Percentiles rank a stretch among this genome's conserved stretches.
Evolutionary conservation across 805 yeast genomes (phyloP).

Genomic region (Candida ficus): DNA sequence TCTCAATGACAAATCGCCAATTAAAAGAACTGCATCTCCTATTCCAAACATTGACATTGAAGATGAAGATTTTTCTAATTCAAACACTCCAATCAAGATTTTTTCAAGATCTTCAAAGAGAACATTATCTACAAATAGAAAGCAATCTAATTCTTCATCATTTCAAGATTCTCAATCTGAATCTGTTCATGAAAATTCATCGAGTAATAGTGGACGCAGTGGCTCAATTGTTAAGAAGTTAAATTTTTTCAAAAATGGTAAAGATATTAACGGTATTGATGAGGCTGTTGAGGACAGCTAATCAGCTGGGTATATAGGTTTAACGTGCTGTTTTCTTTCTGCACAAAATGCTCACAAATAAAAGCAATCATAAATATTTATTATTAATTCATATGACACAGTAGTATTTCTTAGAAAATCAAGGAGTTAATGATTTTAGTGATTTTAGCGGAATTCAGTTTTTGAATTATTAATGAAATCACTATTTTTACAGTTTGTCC

Average conservation of each 20-base stretch:
- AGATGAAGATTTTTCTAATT: conserved; percentile 15
- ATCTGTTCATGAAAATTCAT: conserved; percentile 1
- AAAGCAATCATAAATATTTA: too few relatives aligned
- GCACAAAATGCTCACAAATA: too few relatives aligned
- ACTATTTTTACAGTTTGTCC: too few relatives aligned
- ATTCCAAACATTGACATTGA: conserved; percentile 10
- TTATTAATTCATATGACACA: too few relatives aligned
- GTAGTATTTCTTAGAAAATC: too few relatives aligned
- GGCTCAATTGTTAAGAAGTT: conserved; percentile 20
- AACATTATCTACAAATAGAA: conserved; percentile 16
- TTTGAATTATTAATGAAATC: too few relatives aligned
- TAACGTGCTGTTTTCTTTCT: too few relatives aligned
- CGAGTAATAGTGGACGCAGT: not conserved
- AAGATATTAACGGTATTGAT: conserved; percentile 12
- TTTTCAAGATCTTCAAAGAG: conserved; percentile 15
- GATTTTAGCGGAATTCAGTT: too few relatives aligned
- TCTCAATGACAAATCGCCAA: conserved; percentile 13
- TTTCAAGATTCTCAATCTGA: conserved; percentile 9
- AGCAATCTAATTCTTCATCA: conserved; percentile 17
- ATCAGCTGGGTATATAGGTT: not conserved
- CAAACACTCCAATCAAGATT: conserved; percentile 14
- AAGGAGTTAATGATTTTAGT: too few relatives aligned
- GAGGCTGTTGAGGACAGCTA: conserved; percentile 17
- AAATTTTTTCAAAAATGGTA: conserved; percentile 19
- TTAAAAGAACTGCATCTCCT: conserved; percentile 13